A percentile compares a stretch with the other conserved stretches of the same genome.
These are phyloP conservation scores for Coniferiporia sulphurascens DNA, from an alignment of 1,284 basidiomycete species.

Conservation along the genomic window DNA sequence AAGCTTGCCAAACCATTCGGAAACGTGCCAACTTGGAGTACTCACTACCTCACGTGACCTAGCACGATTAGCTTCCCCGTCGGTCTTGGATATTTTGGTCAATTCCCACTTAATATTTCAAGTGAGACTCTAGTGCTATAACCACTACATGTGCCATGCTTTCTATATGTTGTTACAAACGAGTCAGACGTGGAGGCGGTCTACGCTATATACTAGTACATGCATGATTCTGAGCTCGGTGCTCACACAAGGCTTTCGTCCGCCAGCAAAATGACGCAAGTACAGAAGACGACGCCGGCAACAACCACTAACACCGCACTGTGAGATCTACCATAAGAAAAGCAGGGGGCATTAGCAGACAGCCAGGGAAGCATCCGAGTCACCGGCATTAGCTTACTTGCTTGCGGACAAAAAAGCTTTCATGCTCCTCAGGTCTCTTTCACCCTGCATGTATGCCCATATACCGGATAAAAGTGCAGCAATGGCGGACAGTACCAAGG, in stretches of 20 bases:
- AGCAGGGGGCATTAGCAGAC: constrained; percentile 11
- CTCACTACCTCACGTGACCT: too few relatives aligned
- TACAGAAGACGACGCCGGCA: constrained; percentile 44
- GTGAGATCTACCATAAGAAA: constrained; percentile 40
- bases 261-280: constrained; percentile 44
- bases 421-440: constrained; percentile 47
- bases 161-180: too few relatives aligned
- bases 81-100: too few relatives aligned
- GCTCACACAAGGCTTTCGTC: constrained; percentile 2
- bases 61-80: too few relatives aligned
- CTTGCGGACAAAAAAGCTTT: constrained; percentile 54
- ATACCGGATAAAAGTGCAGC: constrained; percentile 49
- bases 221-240: too few relatives aligned
- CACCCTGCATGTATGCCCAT: constrained; percentile 61
- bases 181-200: too few relatives aligned
- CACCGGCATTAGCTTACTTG: constrained; percentile 40
- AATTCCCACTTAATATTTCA: too few relatives aligned
- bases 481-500: constrained; percentile 40
- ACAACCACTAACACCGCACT: constrained; percentile 46
- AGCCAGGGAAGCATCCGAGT: constrained; percentile 5
- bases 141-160: too few relatives aligned
- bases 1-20: too few relatives aligned
- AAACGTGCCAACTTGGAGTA: too few relatives aligned
- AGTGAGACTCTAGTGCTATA: too few relatives aligned
- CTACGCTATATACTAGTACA: too few relatives aligned